A percentile compares a stretch with the other conserved stretches of the same genome.
These are phyloP conservation scores for Auriculariales sp. DNA, from an alignment of 768 basidiomycete species.

Conservation along the genomic window DNA sequence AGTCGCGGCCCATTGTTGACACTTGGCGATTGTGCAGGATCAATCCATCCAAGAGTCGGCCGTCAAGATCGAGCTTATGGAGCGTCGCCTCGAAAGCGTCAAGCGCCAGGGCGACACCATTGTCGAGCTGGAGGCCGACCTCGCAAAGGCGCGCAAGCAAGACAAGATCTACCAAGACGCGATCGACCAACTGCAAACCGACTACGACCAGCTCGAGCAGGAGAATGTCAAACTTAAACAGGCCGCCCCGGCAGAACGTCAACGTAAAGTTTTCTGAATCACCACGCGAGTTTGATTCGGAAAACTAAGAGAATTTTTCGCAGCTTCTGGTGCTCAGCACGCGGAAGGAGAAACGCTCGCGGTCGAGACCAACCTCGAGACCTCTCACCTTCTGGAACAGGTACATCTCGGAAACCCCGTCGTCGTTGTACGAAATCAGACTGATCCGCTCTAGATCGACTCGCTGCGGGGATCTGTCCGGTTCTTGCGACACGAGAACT, in stretches of 20 bases:
- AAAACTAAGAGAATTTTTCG: constrained; percentile 2
- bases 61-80: constrained; percentile 93
- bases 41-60: constrained; percentile 76
- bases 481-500: constrained; percentile 87
- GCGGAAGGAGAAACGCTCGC: constrained; percentile 46
- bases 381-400: constrained; percentile 79
- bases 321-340: constrained; percentile 33
- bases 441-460: constrained; percentile 43
- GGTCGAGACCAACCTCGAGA: constrained; percentile 73
- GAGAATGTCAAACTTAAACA: constrained; percentile 77
- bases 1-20: background rate
- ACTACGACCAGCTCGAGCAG: constrained; percentile 74
- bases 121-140: constrained; percentile 62
- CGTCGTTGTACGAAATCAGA: constrained; percentile 5
- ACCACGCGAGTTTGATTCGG: background rate
- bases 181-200: constrained; percentile 82
- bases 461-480: constrained; percentile 82
- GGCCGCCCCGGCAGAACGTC: constrained; percentile 51
- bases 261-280: constrained; percentile 40
- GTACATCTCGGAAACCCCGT: constrained; percentile 20
- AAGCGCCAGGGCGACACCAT: constrained; percentile 85
- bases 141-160: constrained; percentile 72
- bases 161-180: constrained; percentile 86
- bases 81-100: constrained; percentile 77
- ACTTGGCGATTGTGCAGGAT: constrained; percentile 36